Evolutionary conservation across 352 stramenopile genomes (phyloP), one percentile per base, ranked within the genome.

Genomic region (Pythium myriotylum): DNA sequence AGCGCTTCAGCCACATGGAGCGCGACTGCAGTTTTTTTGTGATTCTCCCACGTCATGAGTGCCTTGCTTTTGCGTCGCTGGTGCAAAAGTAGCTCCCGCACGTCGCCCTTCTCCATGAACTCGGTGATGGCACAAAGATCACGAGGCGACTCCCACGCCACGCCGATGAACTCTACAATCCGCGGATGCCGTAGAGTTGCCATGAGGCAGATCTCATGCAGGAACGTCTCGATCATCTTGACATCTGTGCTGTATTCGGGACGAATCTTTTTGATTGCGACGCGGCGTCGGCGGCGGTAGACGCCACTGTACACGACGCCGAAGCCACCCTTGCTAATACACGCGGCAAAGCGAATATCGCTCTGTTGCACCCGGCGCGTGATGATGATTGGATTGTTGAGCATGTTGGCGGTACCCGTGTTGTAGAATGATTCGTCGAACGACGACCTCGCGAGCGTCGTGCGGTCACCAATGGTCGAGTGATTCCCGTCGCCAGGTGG

Each of bases 1-100:
- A 91, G 71, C 24, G 71, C 81, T 35, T 86, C 73, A 1, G 72
- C 76, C 9, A 91, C 82, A 35, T 89, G 74, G 22, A 81, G 55
- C 0, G 74, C 70, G 29, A 89, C 74, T 4, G 49, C 63, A 14
- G 72, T 68, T 65, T 91, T 91, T 17, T 64, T 46, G 53, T 76
- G 66, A 2, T 60, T 70, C 6, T 73, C 67, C 74, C 72, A 88
- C 39, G 59, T 24, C 17, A 45, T 3, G 3, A 63, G 12, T 6
- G 45, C 9, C n/a, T 49, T 48, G 23, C 3, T 14, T 16, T 54
- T 49, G 33, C 56, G 45, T 24, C 47, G 45, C 6, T 17, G 23
- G 19, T 50, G 9, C 22, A 63, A 32, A 2, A 63, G 10, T 35
- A 35, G 9, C 20, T 63, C 45, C 9, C 42, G 45, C 16, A 72